These are phyloP conservation scores for Nepenthes alata DNA, from an alignment of 179 eudicot species.

Conservation along the genomic window DNA sequence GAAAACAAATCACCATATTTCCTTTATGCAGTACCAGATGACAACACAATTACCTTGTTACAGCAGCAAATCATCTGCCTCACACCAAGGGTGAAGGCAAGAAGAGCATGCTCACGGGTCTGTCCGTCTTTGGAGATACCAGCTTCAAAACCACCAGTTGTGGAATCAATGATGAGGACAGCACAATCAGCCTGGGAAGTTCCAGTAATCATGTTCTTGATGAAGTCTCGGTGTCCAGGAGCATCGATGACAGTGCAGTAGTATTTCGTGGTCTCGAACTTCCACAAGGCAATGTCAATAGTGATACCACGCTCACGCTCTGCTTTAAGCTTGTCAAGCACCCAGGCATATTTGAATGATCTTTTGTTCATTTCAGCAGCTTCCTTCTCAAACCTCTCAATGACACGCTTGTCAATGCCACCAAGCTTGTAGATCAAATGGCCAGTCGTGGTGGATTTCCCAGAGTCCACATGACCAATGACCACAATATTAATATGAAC, in stretches of 20 bases:
- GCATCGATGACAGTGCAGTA: constrained; percentile 13
- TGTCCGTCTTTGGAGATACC: constrained; percentile 13
- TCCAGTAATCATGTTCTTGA: constrained; percentile 15
- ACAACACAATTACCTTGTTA: constrained; percentile 11
- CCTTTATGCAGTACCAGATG: not conserved
- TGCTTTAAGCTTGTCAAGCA: not conserved
- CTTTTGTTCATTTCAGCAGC: constrained; percentile 8
- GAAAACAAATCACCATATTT: too few relatives aligned
- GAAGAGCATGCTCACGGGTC: constrained; percentile 15
- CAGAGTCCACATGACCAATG: constrained; percentile 15
- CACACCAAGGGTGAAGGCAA: constrained; percentile 12
- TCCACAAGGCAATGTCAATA: constrained; percentile 13
- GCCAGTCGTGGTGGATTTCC: constrained; percentile 13
- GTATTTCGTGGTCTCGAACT: constrained; percentile 10
- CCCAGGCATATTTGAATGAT: constrained; percentile 4
- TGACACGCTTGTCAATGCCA: constrained; percentile 16
- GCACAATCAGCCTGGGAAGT: constrained; percentile 13
- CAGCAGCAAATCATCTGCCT: constrained; percentile 12
- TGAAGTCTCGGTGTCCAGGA: constrained; percentile 12
- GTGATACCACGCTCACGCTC: constrained; percentile 15
- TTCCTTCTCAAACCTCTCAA: constrained; percentile 16
- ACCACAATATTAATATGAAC: constrained; percentile 12
- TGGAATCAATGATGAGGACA: constrained; percentile 10
- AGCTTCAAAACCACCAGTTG: constrained; percentile 12
- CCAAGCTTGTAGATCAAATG: constrained; percentile 16